Evolutionary conservation across 1,139 yeast genomes (phyloP).

Genomic region (Hyphopichia pseudoburtonii): DNA sequence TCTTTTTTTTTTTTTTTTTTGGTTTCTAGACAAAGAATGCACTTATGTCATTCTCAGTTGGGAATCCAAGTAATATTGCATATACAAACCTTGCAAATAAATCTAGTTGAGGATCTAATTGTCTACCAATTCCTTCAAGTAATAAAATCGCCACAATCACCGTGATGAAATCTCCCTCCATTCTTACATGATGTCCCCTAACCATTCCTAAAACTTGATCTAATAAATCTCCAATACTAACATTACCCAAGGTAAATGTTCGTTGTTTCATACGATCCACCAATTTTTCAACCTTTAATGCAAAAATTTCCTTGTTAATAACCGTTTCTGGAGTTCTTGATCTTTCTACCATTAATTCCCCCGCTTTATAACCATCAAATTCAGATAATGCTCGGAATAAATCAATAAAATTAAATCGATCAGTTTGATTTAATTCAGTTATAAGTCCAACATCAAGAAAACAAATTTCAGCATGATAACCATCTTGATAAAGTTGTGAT

Average conservation of each 20-base stretch:
- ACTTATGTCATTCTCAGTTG: constrained; percentile 36
- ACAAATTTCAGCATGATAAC: constrained; percentile 83
- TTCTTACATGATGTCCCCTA: constrained; percentile 87
- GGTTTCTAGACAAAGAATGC: constrained; percentile 10
- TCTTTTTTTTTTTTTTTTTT: constrained; percentile 17
- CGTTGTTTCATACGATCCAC: constrained; percentile 80
- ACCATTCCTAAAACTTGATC: constrained; percentile 91
- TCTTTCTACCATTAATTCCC: constrained; percentile 91
- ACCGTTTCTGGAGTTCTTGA: constrained; percentile 95
- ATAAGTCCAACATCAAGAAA: constrained; percentile 92
- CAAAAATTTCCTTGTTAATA: constrained; percentile 78
- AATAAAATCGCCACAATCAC: constrained; percentile 88
- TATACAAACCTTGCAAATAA: constrained; percentile 92
- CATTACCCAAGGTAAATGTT: constrained; percentile 89
- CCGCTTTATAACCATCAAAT: constrained; percentile 93
- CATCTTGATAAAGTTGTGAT: constrained; percentile 51
- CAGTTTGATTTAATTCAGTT: constrained; percentile 77
- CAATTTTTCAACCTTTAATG: constrained; percentile 79
- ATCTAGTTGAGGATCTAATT: constrained; percentile 88
- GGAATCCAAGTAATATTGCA: constrained; percentile 58
- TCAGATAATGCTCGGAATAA: constrained; percentile 84
- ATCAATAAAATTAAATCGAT: constrained; percentile 83
- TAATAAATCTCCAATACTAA: constrained; percentile 86
- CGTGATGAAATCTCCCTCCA: constrained; percentile 96
- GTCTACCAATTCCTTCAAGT: constrained; percentile 93